phyloP scores from a whole-genome alignment of 192 early-diverging fungal species.

The Piromyces sp. region DNA sequence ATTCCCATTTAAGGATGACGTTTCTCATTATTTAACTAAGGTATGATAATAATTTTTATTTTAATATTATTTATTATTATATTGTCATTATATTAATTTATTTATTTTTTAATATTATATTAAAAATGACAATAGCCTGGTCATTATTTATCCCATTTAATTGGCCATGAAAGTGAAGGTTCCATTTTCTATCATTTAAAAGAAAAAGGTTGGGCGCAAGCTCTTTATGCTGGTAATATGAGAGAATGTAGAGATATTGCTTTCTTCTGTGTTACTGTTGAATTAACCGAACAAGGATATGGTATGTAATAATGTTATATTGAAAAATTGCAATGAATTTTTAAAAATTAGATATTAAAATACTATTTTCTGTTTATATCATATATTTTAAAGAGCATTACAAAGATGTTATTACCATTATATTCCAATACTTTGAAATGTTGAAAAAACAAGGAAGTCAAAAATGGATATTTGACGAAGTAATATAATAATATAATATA shows the following conservation, averaged over 20 bases:
- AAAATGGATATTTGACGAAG: conserved; percentile 70
- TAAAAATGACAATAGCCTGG: conserved; percentile 53
- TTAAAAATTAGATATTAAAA: no score
- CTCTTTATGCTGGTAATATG: conserved; percentile 43
- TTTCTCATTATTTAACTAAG: conserved; percentile 19
- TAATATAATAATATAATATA: conserved; percentile 16
- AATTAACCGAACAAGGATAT: conserved; percentile 66
- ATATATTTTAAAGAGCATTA: conserved; percentile 23
- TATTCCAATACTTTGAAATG: conserved; percentile 85
- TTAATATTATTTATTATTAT: no score
- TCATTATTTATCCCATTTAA: conserved; percentile 65
- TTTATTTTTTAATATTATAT: no score
- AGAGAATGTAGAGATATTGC: conserved; percentile 52
- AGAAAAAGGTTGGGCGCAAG: conserved; percentile 76
- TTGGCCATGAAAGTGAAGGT: conserved; percentile 82
- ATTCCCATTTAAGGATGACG: conserved; percentile 67
- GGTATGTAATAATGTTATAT: no score
- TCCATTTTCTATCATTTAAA: conserved; percentile 74
- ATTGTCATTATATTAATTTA: no score
- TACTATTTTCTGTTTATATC: background rate
- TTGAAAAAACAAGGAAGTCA: conserved; percentile 50
- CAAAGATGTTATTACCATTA: conserved; percentile 54
- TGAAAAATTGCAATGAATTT: no score
- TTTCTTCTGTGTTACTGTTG: conserved; percentile 67
- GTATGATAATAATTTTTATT: no score